Base-by-base conservation (phyloP, 768 basidiomycete genomes). In the Suillus paluster region DNA sequence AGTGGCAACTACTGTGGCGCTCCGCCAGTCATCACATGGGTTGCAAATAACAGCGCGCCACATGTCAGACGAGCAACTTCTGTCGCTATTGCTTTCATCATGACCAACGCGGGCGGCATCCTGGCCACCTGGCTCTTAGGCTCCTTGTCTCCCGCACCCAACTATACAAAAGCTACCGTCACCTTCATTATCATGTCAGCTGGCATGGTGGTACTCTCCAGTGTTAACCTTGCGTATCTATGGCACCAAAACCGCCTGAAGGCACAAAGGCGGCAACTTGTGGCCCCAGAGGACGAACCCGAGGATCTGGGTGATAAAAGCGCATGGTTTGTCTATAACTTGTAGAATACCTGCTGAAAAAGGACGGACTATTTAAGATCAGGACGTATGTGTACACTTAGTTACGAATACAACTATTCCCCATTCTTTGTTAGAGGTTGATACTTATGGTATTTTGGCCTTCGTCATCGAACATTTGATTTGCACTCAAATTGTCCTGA, bases 91-190 rank as follows among this genome's bases (percentile, higher is more conserved):
- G 80, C 80, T 1, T 84, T 86, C 64, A 83, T 84, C 65, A 78
- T 83, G 78, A 83, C 83, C 25, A 88, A 87, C 67, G 75, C 79
- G 0, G 86, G 86, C 12, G 86, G 85, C 2, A 86, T 89, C 52
- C 81, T 88, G 38, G 79, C 81, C 1, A 88, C 85, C 0, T 88
- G 86, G 86, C 79, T 86, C 10, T 70, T 87, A 34, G 86, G 85
- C 12, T 64, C 71, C 4, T 69, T 87, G 15, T 84, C 83, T 3
- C 74, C 80, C 1, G 74, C 81, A 2, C 86, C 86, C 10, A 64
- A 75, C 15, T 88, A 87, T 67, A 79, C 69, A 2, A 77, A 77
- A 58, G 86, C 83, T 0, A 83, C 84, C 3, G 62, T 77, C 60
- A 73, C 70, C 11, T 67, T 72, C 23, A 67, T 77, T 3, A 66